Percentiles rank a stretch among this genome's conserved stretches.
These are phyloP conservation scores for Solanum stenotomum DNA, from an alignment of 257 asterid genomes.

Conservation along the genomic window DNA sequence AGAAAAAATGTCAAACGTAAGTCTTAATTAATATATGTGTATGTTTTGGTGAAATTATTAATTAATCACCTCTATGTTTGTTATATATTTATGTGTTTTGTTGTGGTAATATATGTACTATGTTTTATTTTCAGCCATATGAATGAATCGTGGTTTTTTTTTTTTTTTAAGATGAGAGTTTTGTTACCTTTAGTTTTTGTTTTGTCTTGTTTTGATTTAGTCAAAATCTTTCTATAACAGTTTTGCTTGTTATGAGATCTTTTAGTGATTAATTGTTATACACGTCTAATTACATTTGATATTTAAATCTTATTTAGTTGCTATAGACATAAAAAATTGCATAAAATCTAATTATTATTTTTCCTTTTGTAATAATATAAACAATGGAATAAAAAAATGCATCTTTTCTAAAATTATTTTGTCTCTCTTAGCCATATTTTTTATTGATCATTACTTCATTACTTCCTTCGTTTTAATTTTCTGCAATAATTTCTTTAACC, in stretches of 20 bases:
- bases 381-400: not conserved
- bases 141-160: not conserved
- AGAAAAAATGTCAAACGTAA: constrained; percentile 9
- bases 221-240: not conserved
- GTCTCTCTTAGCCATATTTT: not conserved
- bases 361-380: not conserved
- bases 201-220: not conserved
- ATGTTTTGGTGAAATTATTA: not conserved
- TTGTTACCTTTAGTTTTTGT: not conserved
- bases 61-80: not conserved
- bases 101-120: not conserved
- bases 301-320: not conserved
- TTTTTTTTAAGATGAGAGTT: not conserved
- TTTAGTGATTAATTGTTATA: not conserved
- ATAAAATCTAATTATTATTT: not conserved
- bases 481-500: no score
- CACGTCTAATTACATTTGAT: not conserved
- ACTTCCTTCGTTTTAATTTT: no score
- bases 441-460: no score
- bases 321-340: not conserved
- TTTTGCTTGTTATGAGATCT: not conserved
- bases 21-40: not conserved
- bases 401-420: not conserved
- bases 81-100: not conserved
- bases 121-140: not conserved